Conservation (phyloP, 2,329 filamentous ascomycete species). For the Fusarium robinianum region DNA sequence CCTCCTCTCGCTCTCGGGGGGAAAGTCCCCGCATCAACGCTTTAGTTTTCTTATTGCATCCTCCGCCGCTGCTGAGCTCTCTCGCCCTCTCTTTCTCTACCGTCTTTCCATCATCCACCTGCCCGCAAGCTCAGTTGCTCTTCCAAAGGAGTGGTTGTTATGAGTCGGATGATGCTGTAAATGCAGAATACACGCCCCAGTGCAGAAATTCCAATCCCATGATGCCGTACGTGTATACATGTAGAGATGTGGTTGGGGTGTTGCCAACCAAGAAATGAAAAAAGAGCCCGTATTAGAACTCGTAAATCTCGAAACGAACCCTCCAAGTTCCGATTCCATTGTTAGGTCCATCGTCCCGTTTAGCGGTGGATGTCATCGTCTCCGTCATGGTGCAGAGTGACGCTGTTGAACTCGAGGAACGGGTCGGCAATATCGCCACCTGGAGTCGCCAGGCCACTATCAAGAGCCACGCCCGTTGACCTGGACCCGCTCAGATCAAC, state of each 20-base stretch:
- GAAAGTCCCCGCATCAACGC: not conserved
- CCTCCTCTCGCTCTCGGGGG: slow-evolving; percentile 1
- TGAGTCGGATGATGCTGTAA: slow-evolving; percentile 29
- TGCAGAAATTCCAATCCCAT: slow-evolving; percentile 33
- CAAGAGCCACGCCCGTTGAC: slow-evolving; percentile 75
- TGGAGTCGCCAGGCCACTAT: slow-evolving; percentile 83
- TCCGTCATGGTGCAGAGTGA: slow-evolving; percentile 94
- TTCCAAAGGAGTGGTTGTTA: slow-evolving; percentile 34
- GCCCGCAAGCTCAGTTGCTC: slow-evolving; percentile 14
- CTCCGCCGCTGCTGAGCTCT: not conserved
- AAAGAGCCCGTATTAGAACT: too few species aligned
- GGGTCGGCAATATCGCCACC: slow-evolving; percentile 83
- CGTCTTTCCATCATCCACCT: slow-evolving; percentile 3
- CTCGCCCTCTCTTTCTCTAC: slow-evolving; percentile 2
- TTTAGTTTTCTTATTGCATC: slow-evolving; percentile 5
- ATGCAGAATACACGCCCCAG: slow-evolving; percentile 31
- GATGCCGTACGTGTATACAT: slow-evolving; percentile 31
- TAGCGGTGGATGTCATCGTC: slow-evolving; percentile 67
- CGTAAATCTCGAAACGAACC: too few species aligned
- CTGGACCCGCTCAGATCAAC: slow-evolving; percentile 76
- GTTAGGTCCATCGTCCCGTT: slow-evolving; percentile 3
- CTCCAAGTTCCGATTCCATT: too few species aligned
- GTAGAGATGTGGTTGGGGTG: slow-evolving; percentile 16
- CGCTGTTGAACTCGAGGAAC: slow-evolving; percentile 98
- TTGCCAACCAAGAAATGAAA: slow-evolving; percentile 17